A percentile compares a stretch with the other conserved stretches of the same genome.
These are phyloP conservation scores for Pyrenochaeta sp. DNA, from an alignment of 2,329 filamentous ascomycete species.

Conservation along the genomic window DNA sequence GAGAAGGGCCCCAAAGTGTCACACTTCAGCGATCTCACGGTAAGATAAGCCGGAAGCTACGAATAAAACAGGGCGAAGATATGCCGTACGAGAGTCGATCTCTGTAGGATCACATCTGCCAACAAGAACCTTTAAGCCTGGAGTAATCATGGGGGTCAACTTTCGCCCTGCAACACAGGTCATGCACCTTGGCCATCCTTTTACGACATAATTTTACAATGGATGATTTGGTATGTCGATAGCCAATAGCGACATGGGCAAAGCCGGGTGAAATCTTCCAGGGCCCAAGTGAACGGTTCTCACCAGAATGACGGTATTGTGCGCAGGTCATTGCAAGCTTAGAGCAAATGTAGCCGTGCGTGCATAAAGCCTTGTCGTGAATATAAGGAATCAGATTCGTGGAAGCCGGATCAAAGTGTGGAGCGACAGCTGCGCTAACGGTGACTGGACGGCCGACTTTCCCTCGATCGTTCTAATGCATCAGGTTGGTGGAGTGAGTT, in stretches of 20 bases:
- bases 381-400: conserved; percentile 6
- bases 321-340: conserved; percentile 17
- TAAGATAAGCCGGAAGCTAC: conserved; percentile 2
- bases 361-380: conserved; percentile 11
- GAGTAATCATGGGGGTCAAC: not conserved
- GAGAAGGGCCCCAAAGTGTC: conserved; percentile 6
- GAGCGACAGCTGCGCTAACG: conserved; percentile 9
- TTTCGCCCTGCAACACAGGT: not conserved
- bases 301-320: conserved; percentile 6
- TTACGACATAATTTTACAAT: too few species aligned
- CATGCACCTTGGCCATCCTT: not conserved
- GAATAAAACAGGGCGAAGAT: not conserved
- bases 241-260: not conserved
- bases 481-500: conserved; percentile 15
- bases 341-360: conserved; percentile 10
- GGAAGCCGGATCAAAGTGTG: not conserved
- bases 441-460: conserved; percentile 11
- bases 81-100: not conserved
- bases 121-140: not conserved
- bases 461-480: not conserved
- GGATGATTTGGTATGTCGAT: not conserved
- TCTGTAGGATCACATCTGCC: not conserved
- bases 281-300: conserved; percentile 15
- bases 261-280: not conserved
- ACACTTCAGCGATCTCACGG: conserved; percentile 6